Conservation (phyloP, 441 rosid genomes). For the Populus hybrid region DNA sequence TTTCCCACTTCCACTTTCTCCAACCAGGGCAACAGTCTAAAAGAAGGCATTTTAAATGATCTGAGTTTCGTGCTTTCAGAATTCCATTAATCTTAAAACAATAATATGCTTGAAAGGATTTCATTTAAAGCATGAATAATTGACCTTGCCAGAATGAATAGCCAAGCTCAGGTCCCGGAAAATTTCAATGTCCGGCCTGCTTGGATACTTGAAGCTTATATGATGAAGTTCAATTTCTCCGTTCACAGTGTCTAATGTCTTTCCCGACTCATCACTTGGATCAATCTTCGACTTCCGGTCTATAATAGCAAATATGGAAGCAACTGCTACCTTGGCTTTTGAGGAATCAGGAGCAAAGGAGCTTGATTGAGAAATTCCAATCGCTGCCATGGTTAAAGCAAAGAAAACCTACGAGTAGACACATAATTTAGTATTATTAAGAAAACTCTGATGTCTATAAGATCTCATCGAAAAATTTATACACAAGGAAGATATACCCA, state of each 20-base stretch:
- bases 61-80: too few species aligned
- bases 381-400: conserved; percentile 53
- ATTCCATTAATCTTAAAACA: too few species aligned
- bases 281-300: conserved; percentile 59
- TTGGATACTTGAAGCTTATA: conserved; percentile 62
- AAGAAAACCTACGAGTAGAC: conserved; percentile 61
- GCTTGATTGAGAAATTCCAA: conserved; percentile 58
- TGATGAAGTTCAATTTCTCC: conserved; percentile 65
- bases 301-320: conserved; percentile 58
- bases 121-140: background rate
- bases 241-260: conserved; percentile 36
- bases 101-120: background rate
- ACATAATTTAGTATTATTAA: conserved; percentile 50
- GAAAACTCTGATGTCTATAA: background rate
- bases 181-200: conserved; percentile 66
- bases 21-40: conserved; percentile 80
- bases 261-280: conserved; percentile 53
- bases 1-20: conserved; percentile 82
- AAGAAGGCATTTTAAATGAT: background rate
- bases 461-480: background rate
- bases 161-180: conserved; percentile 29
- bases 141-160: conserved; percentile 5
- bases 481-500: conserved; percentile 19
- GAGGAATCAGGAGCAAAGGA: conserved; percentile 49
- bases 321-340: conserved; percentile 51